phyloP scores from a whole-genome alignment of 164 flowering plant species.

The Magnolia sinica region DNA sequence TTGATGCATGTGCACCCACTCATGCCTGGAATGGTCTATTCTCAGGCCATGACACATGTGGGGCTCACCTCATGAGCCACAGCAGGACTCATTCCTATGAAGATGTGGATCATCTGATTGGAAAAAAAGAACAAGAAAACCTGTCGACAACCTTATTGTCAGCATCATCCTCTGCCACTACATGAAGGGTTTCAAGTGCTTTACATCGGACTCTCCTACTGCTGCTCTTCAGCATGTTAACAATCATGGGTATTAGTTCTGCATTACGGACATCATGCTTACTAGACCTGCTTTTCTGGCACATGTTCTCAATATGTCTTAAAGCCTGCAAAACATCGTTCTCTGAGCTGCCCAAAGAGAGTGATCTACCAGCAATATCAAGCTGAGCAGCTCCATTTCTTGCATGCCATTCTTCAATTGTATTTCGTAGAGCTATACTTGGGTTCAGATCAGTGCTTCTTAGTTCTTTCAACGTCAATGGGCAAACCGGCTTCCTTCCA shows the following conservation, averaged over 20 bases:
- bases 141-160: slow-evolving; percentile 70
- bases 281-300: slow-evolving; percentile 50
- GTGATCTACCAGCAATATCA: slow-evolving; percentile 66
- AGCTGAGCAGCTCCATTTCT: slow-evolving; percentile 87
- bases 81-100: background rate
- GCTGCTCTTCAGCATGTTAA: slow-evolving; percentile 73
- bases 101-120: background rate
- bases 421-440: slow-evolving; percentile 74
- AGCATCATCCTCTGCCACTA: slow-evolving; percentile 67
- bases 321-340: slow-evolving; percentile 56
- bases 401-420: slow-evolving; percentile 90
- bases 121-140: slow-evolving; percentile 15
- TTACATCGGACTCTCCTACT: slow-evolving; percentile 62
- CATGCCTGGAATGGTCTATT: background rate
- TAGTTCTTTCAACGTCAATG: slow-evolving; percentile 66
- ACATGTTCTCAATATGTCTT: slow-evolving; percentile 58
- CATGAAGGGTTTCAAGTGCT: slow-evolving; percentile 78
- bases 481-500: slow-evolving; percentile 77
- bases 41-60: background rate
- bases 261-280: slow-evolving; percentile 59
- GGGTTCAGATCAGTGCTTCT: slow-evolving; percentile 76
- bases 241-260: slow-evolving; percentile 64
- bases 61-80: background rate
- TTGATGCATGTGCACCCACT: background rate
- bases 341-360: slow-evolving; percentile 51